Base-by-base conservation (phyloP, 1,284 basidiomycete species). In the Phellopilus nigrolimitatus region DNA sequence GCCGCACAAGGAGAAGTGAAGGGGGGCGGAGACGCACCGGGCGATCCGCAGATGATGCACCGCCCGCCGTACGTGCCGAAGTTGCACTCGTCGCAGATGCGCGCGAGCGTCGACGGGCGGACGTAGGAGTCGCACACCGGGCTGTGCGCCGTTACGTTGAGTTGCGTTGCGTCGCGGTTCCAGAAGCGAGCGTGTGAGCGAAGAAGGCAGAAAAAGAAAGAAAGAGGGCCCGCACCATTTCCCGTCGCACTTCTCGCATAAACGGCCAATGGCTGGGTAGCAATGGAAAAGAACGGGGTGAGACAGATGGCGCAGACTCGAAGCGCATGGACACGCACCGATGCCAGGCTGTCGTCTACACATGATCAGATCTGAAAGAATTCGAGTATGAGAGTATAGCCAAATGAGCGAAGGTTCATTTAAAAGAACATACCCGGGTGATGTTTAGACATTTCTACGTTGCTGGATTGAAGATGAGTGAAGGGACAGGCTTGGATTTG, bases 91-190 rank as follows among this genome's bases (percentile, higher is more conserved):
- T 99, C 97, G 68, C 97, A 99, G 62, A 98, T 97, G 62, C 94
- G 84, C 52, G 99, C 97, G 53, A 99, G 78, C 13, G 95, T 97
- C 71, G 97, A 93, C 56, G 97, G 97, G 60, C 97, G 84, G 54
- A 99, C 97, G 71, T 98, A 98, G 53, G 95, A 99, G 73, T 99
- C 97, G 72, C 97, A 99, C 52, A 99, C 91, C 8, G 97, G 97
- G 68, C 95, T 97, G 51, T 2, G 1, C 17, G 2, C 15, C 5
- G 37, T n/a, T n/a, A n/a, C n/a, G n/a, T n/a, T n/a, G n/a, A n/a
- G n/a, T n/a, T n/a, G n/a, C n/a, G n/a, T n/a, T n/a, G n/a, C n/a
- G n/a, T n/a, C n/a, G n/a, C n/a, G n/a, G n/a, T n/a, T n/a, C n/a
- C n/a, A n/a, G n/a, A n/a, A n/a, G n/a, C n/a, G n/a, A n/a, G n/a